Percentiles rank a stretch among this genome's conserved stretches.
phyloP scores from a whole-genome alignment of 2,329 filamentous ascomycete genomes.

The Calonectria montana region DNA sequence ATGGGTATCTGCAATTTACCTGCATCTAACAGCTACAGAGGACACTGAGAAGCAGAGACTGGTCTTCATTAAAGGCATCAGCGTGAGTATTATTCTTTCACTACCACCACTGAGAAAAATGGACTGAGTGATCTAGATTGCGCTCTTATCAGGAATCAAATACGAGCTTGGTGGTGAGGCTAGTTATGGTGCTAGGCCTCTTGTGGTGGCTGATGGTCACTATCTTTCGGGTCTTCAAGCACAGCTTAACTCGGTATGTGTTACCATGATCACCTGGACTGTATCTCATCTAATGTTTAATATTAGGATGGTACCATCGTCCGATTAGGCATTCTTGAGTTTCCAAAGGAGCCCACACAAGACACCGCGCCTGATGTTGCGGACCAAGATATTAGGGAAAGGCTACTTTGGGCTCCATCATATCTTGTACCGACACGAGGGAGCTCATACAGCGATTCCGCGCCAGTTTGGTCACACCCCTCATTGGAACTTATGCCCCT shows the following conservation, averaged over 20 bases:
- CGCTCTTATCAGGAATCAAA: background rate
- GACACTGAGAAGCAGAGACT: background rate
- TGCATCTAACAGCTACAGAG: background rate
- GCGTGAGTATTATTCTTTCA: background rate
- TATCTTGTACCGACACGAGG: background rate
- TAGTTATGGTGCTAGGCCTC: background rate
- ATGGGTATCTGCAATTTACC: background rate
- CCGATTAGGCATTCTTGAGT: constrained; percentile 2
- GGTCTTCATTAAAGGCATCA: background rate
- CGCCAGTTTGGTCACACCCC: background rate
- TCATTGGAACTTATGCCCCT: background rate
- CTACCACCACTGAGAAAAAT: background rate
- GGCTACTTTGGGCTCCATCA: background rate
- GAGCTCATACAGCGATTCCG: background rate
- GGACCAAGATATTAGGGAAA: background rate
- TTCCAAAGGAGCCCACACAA: background rate
- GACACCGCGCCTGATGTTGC: background rate
- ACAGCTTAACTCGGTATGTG: constrained; percentile 2
- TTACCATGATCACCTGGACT: too few relatives aligned
- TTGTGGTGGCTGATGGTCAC: background rate
- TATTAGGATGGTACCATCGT: constrained; percentile 13
- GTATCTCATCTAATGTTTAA: background rate
- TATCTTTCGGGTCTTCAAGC: constrained; percentile 4
- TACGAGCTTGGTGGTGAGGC: background rate
- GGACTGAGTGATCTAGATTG: background rate